Conservation (phyloP, 305 asterid genomes). For the Rubia peregrina region DNA sequence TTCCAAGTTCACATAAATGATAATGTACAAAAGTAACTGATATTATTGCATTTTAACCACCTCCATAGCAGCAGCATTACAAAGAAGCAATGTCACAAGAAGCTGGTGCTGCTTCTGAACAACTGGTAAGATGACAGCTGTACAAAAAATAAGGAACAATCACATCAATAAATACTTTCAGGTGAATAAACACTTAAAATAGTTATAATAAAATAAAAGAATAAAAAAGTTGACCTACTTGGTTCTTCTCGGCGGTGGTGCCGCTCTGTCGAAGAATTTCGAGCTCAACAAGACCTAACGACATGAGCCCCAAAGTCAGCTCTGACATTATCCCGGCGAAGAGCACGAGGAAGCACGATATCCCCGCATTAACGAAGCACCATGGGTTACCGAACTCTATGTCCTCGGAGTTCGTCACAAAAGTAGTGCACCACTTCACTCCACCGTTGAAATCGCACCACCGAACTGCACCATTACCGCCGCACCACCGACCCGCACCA, state of each 20-base stretch:
- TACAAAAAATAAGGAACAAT: constrained; percentile 16
- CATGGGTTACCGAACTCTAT: constrained; percentile 73
- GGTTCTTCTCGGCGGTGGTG: constrained; percentile 60
- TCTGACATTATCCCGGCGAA: constrained; percentile 98
- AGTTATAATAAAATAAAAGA: neutral
- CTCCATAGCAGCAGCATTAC: constrained; percentile 98
- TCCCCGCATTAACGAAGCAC: constrained; percentile 93
- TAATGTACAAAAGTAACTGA: neutral
- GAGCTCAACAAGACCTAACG: constrained; percentile 85
- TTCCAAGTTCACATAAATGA: neutral
- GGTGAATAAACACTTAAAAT: neutral
- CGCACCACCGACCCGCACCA: too few species aligned
- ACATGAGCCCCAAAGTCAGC: constrained; percentile 86
- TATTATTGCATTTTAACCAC: constrained; percentile 26
- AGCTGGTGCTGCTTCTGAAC: constrained; percentile 96
- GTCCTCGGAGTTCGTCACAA: constrained; percentile 54
- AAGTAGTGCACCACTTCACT: too few species aligned
- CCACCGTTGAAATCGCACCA: constrained; percentile 41
- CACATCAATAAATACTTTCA: neutral
- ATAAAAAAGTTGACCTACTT: constrained; percentile 49
- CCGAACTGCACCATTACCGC: too few species aligned
- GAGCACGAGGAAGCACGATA: constrained; percentile 78
- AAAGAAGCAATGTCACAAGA: constrained; percentile 77
- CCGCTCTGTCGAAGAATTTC: constrained; percentile 87
- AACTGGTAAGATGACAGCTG: constrained; percentile 80